phyloP scores from a whole-genome alignment of 768 basidiomycete species.

The Boletellus ananiceps region DNA sequence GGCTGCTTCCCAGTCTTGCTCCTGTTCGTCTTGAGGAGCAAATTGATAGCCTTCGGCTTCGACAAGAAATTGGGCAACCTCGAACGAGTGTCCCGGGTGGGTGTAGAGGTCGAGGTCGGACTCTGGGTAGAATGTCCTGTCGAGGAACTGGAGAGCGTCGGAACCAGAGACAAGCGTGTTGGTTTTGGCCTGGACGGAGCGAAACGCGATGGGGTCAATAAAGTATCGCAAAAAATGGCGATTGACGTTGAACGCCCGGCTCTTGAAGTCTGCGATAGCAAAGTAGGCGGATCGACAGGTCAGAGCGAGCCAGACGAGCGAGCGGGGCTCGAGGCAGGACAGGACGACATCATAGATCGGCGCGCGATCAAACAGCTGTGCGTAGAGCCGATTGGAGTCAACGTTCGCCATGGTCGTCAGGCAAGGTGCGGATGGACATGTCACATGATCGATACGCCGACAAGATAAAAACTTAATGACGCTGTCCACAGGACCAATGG shows the following conservation, averaged over 20 bases:
- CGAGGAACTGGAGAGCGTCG: slow-evolving; percentile 49
- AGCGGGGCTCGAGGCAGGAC: slow-evolving; percentile 19
- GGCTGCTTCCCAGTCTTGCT: slow-evolving; percentile 9
- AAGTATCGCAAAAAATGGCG: slow-evolving; percentile 37
- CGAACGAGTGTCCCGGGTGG: slow-evolving; percentile 26
- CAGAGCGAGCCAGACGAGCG: slow-evolving; percentile 20
- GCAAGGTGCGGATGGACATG: neutral
- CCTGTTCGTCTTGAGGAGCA: slow-evolving; percentile 19
- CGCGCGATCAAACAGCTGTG: slow-evolving; percentile 9
- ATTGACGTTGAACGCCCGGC: slow-evolving; percentile 34
- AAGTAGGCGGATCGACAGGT: slow-evolving; percentile 18
- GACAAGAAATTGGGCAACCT: slow-evolving; percentile 35
- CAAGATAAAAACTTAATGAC: neutral
- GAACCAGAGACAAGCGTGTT: slow-evolving; percentile 52
- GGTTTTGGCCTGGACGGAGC: slow-evolving; percentile 39
- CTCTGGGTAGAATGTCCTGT: slow-evolving; percentile 38
- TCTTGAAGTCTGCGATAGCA: slow-evolving; percentile 19
- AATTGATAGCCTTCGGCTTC: slow-evolving; percentile 29
- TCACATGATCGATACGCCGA: too few species aligned
- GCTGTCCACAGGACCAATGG: slow-evolving; percentile 14
- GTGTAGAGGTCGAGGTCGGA: slow-evolving; percentile 53
- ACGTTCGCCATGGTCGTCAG: neutral
- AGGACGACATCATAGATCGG: slow-evolving; percentile 23
- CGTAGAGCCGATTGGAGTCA: neutral
- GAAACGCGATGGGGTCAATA: slow-evolving; percentile 35